phyloP scores from a whole-genome alignment of 2,329 filamentous ascomycete species.

The Calonectria henricotiae region DNA sequence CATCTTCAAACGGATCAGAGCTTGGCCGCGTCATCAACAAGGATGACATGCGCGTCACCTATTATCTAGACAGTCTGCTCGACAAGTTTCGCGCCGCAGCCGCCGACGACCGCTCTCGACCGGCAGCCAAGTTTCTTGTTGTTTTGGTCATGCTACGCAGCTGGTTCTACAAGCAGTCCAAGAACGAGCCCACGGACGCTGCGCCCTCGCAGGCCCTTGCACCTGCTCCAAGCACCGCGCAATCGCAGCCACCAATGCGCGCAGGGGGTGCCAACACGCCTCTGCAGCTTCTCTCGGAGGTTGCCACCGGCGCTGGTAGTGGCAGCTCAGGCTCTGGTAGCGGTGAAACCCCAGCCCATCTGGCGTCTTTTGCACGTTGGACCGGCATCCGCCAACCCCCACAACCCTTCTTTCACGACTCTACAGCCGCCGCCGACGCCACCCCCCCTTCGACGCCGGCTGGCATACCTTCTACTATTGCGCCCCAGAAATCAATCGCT shows the following conservation, averaged over 20 bases:
- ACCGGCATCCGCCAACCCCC: conserved; percentile 48
- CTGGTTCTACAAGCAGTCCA: conserved; percentile 75
- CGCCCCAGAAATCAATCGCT: conserved; percentile 33
- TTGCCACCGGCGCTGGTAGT: conserved; percentile 59
- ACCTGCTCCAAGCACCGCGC: conserved; percentile 32
- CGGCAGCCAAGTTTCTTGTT: conserved; percentile 80
- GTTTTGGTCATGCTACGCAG: conserved; percentile 79
- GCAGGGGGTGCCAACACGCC: conserved; percentile 64
- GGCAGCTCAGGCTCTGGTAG: conserved; percentile 33
- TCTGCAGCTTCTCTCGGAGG: conserved; percentile 72
- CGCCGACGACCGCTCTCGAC: conserved; percentile 75
- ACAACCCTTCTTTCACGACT: conserved; percentile 61
- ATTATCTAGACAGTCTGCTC: conserved; percentile 80
- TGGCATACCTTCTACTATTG: conserved; percentile 25
- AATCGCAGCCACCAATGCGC: conserved; percentile 39
- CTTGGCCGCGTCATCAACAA: conserved; percentile 80
- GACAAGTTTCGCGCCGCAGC: conserved; percentile 78
- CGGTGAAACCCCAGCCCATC: conserved; percentile 37
- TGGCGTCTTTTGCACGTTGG: conserved; percentile 47
- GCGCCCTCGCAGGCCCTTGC: conserved; percentile 26
- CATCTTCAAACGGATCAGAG: conserved; percentile 75
- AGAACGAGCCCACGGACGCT: conserved; percentile 47
- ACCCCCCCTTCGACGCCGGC: conserved; percentile 24
- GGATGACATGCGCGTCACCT: conserved; percentile 76
- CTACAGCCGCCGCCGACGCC: conserved; percentile 44